phyloP scores from a whole-genome alignment of 768 basidiomycete species.

The Amanita pseudoporphyria region DNA sequence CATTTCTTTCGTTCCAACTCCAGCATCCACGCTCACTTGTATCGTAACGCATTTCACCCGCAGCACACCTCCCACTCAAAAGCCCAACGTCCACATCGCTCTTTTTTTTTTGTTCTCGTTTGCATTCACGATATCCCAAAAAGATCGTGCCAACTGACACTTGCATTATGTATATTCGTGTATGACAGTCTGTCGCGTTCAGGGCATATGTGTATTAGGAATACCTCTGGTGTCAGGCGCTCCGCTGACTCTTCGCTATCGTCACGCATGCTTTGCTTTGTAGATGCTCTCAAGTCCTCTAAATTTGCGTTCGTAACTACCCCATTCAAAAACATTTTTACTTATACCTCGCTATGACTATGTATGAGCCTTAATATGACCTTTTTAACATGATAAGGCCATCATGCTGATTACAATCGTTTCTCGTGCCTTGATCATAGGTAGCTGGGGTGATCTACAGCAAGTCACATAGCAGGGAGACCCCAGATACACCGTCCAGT shows the following conservation, averaged over 20 bases:
- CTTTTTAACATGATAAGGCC: too few species aligned
- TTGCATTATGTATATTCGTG: conserved; percentile 7
- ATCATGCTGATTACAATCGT: too few species aligned
- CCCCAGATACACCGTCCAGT: background rate
- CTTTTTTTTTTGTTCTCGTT: too few species aligned
- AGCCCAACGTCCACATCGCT: background rate
- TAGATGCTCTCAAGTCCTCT: background rate
- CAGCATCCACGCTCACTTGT: conserved; percentile 2
- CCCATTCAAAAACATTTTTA: too few species aligned
- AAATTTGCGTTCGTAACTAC: background rate
- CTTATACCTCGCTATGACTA: too few species aligned
- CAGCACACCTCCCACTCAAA: background rate
- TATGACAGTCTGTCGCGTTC: conserved; percentile 4
- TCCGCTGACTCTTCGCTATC: background rate
- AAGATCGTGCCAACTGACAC: background rate
- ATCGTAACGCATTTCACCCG: background rate
- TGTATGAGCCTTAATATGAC: too few species aligned
- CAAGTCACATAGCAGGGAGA: too few species aligned
- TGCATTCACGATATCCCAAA: background rate
- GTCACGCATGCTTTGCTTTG: background rate
- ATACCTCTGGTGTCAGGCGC: background rate
- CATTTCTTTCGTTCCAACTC: conserved; percentile 4
- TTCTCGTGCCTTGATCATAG: too few species aligned
- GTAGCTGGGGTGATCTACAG: too few species aligned
- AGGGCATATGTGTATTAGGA: conserved; percentile 4